Base-by-base conservation (phyloP, 2,329 filamentous ascomycete genomes). In the Ophiostoma populinum region DNA sequence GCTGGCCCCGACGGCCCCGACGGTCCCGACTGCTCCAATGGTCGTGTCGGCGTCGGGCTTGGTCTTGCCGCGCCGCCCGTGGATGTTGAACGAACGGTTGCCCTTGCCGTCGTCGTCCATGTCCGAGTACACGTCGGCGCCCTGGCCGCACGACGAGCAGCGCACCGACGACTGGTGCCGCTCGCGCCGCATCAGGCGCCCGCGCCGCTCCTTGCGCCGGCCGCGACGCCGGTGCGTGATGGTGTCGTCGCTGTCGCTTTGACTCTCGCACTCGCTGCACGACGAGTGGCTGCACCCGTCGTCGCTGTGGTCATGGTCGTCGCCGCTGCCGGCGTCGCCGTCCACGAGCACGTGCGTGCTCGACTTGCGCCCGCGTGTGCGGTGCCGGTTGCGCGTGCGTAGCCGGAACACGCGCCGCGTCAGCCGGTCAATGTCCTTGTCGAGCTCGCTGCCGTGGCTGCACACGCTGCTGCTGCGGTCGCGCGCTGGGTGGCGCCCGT, bases 91-190 rank as follows among this genome's bases (percentile, higher is more conserved):
- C 12, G 36, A 25, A 10, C 31, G 10, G 15, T 31, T 36, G 6
- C 38, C 38, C 7, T 26, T 8, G 7, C 38, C 34, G 18, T 40
- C 38, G 6, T 36, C 38, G 5, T 34, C 30, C 4, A 40, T 11
- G 6, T 40, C 31, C 7, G 38, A 22, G 19, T 15, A 31, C 11
- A 36, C 34, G 5, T 40, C 25, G 4, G 38, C 21, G 15, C 18
- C 12, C 26, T 29, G 38, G n/a, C 34, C 38, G 20, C 38, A 40
- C 7, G 38, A 40, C 5, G 38, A 31, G 33, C 38, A 40, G 18
- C 34, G 38, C 22, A 34, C 12, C 6, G 34, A 16, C 5, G 38
- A 34, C 4, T 15, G 15, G 13, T 34, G 31, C 7, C 38, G 24
- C 32, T 40, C 34, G 8, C 26, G 38, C 7, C 34, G 24, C 9